These are phyloP conservation scores for Aspergillus sp. DNA, from an alignment of 2,329 filamentous ascomycete genomes.

Conservation along the genomic window DNA sequence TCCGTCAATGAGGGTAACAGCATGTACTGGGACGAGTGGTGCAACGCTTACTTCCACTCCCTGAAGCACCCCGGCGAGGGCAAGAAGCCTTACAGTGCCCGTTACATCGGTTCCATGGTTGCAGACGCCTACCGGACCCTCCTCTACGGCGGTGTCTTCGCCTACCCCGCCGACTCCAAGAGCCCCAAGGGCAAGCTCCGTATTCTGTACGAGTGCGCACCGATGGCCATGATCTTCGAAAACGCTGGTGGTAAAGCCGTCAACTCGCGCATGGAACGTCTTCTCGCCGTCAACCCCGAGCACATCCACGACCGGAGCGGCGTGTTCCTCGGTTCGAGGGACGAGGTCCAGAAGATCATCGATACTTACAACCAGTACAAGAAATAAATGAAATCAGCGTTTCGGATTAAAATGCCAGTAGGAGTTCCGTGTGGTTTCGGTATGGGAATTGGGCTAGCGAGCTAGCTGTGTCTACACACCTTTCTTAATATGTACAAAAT, in stretches of 20 bases:
- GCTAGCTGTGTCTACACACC: background rate
- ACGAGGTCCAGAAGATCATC: slow-evolving; percentile 96
- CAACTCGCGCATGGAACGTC: slow-evolving; percentile 84
- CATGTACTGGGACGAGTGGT: slow-evolving; percentile 88
- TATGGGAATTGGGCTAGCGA: background rate
- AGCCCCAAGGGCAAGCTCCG: slow-evolving; percentile 96
- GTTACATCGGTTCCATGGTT: slow-evolving; percentile 98
- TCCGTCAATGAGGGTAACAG: slow-evolving; percentile 99
- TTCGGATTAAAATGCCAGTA: background rate
- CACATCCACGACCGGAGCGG: slow-evolving; percentile 93
- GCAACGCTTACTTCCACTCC: slow-evolving; percentile 83
- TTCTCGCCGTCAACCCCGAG: slow-evolving; percentile 86
- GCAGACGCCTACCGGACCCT: slow-evolving; percentile 96
- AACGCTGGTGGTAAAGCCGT: slow-evolving; percentile 94
- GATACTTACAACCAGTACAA: slow-evolving; percentile 64
- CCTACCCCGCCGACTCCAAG: slow-evolving; percentile 97
- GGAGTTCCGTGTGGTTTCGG: slow-evolving; percentile 4
- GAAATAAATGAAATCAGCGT: slow-evolving; percentile 20
- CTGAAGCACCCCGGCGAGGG: slow-evolving; percentile 75
- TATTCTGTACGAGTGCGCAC: slow-evolving; percentile 96
- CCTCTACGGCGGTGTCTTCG: slow-evolving; percentile 94
- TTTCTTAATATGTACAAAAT: background rate
- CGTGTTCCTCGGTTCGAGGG: slow-evolving; percentile 92
- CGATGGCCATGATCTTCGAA: slow-evolving; percentile 98
- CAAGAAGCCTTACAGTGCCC: slow-evolving; percentile 83